Evolutionary conservation across 1,284 basidiomycete genomes (phyloP), one percentile per base, ranked within the genome.

Genomic region (Peniophora sp.): DNA sequence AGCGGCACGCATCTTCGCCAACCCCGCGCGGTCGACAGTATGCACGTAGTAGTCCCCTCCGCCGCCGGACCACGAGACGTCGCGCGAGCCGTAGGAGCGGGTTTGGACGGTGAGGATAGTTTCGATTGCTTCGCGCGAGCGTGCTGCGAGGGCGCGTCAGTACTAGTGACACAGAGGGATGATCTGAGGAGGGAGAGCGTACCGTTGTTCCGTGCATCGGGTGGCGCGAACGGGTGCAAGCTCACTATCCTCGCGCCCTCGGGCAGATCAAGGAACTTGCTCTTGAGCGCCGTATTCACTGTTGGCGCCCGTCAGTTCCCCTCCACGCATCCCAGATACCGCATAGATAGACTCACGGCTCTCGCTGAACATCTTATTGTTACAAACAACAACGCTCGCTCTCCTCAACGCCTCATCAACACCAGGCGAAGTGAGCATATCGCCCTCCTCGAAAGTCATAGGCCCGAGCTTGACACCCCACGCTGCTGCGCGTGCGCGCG

Each of bases 161-260:
- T 10, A n/a, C 34, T 10, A 10, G 34, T 10, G 34, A 10, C 10
- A n/a, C 10, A 10, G 34, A n/a, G 34, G n/a, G 34, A n/a, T n/a
- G n/a, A 36, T 10, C 34, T 10, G 27, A 32, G 12, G 12, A 32
- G 27, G 57, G 88, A 83, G 42, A 86, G 73, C 55, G 88, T 88
- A 24, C 85, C 81, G 57, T 86, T 82, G 0, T 83, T 85, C 24
- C 84, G 76, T 23, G 77, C 76, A 56, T 83, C 79, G 8, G 76
- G 75, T 12, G 78, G 73, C 35, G 83, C 83, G 57, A 89, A 88
- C 1, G 83, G 83, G 50, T 77, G 74, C 14, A 89, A 65, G 8
- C 86, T 88, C n/a, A 89, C 75, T 17, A 89, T 84, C 45, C 83
- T 78, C 1, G 86, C 87, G 27, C 87, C 87, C 56, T 89, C 87